phyloP scores from a whole-genome alignment of 257 asterid species.

The Paraleonurus japonicus region DNA sequence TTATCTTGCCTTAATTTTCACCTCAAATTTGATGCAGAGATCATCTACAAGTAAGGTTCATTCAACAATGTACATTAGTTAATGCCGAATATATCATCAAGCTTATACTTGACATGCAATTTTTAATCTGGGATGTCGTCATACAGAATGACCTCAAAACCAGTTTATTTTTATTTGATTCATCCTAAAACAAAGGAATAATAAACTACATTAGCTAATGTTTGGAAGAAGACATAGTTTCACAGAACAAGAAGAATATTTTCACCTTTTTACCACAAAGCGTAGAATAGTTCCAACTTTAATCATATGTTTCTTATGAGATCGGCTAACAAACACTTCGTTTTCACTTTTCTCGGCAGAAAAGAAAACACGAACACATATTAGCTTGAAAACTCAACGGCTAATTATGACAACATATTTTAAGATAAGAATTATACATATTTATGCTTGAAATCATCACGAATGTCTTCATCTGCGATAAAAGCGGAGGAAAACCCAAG shows the following conservation, averaged over 20 bases:
- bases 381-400: constrained; percentile 2
- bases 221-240: neutral
- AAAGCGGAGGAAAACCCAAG: constrained; percentile 75
- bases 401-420: constrained; percentile 2
- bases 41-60: too few relatives aligned
- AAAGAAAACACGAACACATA: constrained; percentile 3
- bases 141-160: neutral
- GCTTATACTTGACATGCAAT: neutral
- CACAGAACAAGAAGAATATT: neutral
- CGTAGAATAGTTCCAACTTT: constrained; percentile 67
- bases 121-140: neutral
- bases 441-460: constrained; percentile 60
- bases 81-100: too few relatives aligned
- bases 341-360: constrained; percentile 56
- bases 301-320: constrained; percentile 58
- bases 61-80: too few relatives aligned
- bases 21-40: too few relatives aligned
- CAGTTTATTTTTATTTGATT: neutral
- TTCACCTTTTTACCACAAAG: constrained; percentile 65
- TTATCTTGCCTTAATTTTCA: too few relatives aligned
- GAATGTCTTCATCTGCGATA: constrained; percentile 62
- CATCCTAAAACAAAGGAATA: neutral
- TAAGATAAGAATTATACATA: constrained; percentile 39
- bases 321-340: constrained; percentile 52
- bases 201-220: neutral